Conservation (phyloP, 2,329 filamentous ascomycete genomes). For the Apiospora koreana region DNA sequence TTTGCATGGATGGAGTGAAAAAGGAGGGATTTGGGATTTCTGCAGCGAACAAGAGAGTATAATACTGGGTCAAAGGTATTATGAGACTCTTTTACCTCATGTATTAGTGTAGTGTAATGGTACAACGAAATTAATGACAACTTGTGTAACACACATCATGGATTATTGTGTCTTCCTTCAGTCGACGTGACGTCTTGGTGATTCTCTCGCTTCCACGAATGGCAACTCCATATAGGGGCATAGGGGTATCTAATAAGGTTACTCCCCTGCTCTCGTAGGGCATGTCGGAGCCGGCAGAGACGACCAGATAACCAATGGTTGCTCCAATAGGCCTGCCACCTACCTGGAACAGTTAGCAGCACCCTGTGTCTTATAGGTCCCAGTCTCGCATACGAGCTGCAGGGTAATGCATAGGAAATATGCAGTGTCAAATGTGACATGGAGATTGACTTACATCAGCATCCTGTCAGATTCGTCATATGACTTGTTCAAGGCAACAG, state of each 20-base stretch:
- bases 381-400: background rate
- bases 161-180: background rate
- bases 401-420: background rate
- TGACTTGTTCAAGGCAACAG: background rate
- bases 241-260: background rate
- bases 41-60: slow-evolving; percentile 25
- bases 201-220: background rate
- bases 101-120: slow-evolving; percentile 32
- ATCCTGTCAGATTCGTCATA: background rate
- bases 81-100: slow-evolving; percentile 22
- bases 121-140: slow-evolving; percentile 18
- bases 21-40: slow-evolving; percentile 10
- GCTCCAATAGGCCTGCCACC: slow-evolving; percentile 10
- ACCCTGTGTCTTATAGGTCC: background rate
- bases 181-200: background rate
- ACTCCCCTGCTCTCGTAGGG: background rate
- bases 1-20: slow-evolving; percentile 36
- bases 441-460: background rate
- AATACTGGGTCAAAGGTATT: slow-evolving; percentile 26
- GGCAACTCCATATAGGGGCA: background rate
- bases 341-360: slow-evolving; percentile 15
- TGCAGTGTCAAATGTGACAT: background rate
- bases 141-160: background rate
- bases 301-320: background rate
- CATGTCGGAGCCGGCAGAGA: background rate